phyloP scores from a whole-genome alignment of 805 yeast species.

The Scheffersomyces lignosus region DNA sequence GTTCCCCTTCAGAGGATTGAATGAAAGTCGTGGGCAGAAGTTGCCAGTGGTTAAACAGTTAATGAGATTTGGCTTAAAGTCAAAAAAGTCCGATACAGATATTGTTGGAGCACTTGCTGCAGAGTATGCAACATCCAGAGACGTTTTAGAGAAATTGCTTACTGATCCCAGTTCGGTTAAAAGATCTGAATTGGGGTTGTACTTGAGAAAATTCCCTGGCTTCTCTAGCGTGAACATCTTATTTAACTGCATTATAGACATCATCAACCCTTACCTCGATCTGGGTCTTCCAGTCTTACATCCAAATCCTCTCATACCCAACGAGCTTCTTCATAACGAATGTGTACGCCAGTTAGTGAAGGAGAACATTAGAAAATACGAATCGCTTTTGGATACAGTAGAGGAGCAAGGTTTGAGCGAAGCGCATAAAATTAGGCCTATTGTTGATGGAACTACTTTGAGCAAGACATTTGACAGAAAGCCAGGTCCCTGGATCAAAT shows the following conservation, averaged over 20 bases:
- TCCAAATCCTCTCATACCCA: conserved; percentile 5
- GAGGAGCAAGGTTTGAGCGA: conserved; percentile 33
- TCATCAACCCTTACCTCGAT: conserved; percentile 11
- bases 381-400: conserved; percentile 32
- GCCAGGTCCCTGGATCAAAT: conserved; percentile 87
- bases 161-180: conserved; percentile 16
- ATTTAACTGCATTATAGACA: conserved; percentile 36
- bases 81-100: conserved; percentile 57
- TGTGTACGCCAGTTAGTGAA: conserved; percentile 6
- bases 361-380: conserved; percentile 24
- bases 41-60: conserved; percentile 50
- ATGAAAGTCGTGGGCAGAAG: conserved; percentile 34
- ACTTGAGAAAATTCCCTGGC: conserved; percentile 53
- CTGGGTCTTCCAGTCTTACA: conserved; percentile 1
- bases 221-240: conserved; percentile 48
- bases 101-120: conserved; percentile 46
- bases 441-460: conserved; percentile 76
- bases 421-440: conserved; percentile 56
- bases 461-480: conserved; percentile 50
- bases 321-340: not conserved
- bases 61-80: conserved; percentile 68
- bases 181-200: conserved; percentile 62
- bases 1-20: conserved; percentile 46
- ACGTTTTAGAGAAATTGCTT: conserved; percentile 19
- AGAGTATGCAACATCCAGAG: conserved; percentile 18